Conservation (phyloP, 768 basidiomycete genomes). For the Mycena pura region DNA sequence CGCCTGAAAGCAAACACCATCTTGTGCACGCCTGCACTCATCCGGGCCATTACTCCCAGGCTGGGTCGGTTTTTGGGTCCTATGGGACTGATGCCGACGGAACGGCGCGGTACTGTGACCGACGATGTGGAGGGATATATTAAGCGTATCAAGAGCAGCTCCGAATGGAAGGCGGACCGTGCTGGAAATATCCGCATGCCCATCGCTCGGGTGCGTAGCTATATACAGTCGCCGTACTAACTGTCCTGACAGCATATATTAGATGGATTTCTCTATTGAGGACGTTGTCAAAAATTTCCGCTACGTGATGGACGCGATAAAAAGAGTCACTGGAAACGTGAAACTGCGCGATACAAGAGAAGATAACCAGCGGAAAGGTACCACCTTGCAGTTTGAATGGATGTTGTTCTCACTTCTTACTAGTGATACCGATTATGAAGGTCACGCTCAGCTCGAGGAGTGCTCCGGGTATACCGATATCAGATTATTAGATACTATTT, state of each 20-base stretch:
- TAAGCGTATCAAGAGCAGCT: constrained; percentile 75
- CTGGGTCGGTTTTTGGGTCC: constrained; percentile 85
- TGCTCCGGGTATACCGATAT: constrained; percentile 89
- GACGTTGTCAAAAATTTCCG: constrained; percentile 83
- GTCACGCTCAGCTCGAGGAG: constrained; percentile 86
- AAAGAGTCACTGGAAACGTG: constrained; percentile 73
- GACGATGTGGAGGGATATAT: constrained; percentile 88
- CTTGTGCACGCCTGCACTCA: constrained; percentile 81
- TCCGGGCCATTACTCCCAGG: constrained; percentile 78
- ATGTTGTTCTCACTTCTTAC: constrained; percentile 5
- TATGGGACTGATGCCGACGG: constrained; percentile 94
- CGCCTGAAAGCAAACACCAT: constrained; percentile 83
- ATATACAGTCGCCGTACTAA: neutral
- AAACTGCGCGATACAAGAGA: constrained; percentile 48
- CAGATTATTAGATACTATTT: constrained; percentile 62
- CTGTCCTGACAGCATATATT: neutral
- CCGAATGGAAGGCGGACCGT: constrained; percentile 95
- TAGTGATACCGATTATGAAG: constrained; percentile 79
- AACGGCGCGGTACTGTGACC: constrained; percentile 92
- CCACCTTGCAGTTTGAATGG: constrained; percentile 14
- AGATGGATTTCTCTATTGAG: constrained; percentile 78
- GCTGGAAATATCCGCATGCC: constrained; percentile 83
- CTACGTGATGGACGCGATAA: constrained; percentile 77
- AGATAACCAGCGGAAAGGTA: constrained; percentile 53
- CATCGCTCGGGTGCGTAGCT: constrained; percentile 69